Conservation (phyloP, 371 early-diverging fungal genomes). For the Actinomucor elegans region DNA sequence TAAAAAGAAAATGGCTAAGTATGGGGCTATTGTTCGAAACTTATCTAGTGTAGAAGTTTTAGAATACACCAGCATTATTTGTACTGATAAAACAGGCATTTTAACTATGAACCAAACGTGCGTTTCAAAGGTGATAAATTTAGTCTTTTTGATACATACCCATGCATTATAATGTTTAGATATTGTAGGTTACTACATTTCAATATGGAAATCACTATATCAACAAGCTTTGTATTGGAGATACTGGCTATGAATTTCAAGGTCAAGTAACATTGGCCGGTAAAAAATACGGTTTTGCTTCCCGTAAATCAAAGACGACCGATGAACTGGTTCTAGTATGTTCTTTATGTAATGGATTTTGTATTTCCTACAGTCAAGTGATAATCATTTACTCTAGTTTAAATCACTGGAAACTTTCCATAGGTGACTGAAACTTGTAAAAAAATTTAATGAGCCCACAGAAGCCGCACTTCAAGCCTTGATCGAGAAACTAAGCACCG, state of each 20-base stretch:
- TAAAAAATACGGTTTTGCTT: slow-evolving; percentile 14
- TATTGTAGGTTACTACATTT: background rate
- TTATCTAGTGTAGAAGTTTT: slow-evolving; percentile 94
- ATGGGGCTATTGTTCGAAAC: slow-evolving; percentile 94
- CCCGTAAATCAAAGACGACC: slow-evolving; percentile 54
- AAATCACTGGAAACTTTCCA: too few species aligned
- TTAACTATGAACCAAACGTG: slow-evolving; percentile 97
- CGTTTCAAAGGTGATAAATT: slow-evolving; percentile 69
- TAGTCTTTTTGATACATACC: too few species aligned
- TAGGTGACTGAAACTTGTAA: slow-evolving; percentile 52
- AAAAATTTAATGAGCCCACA: slow-evolving; percentile 94
- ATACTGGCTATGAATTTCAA: slow-evolving; percentile 83
- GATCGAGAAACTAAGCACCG: slow-evolving; percentile 89
- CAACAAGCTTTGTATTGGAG: slow-evolving; percentile 73
- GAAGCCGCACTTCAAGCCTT: slow-evolving; percentile 93
- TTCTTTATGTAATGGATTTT: slow-evolving; percentile 88
- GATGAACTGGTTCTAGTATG: slow-evolving; percentile 80
- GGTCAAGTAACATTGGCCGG: slow-evolving; percentile 67
- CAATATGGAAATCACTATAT: slow-evolving; percentile 33
- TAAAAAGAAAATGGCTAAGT: slow-evolving; percentile 95
- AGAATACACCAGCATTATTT: slow-evolving; percentile 95
- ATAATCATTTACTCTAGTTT: too few species aligned
- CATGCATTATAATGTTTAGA: too few species aligned
- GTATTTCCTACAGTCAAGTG: slow-evolving; percentile 80
- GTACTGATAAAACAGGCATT: slow-evolving; percentile 99